Evolutionary conservation across 345 rosid species (phyloP), one percentile per base, ranked within the genome.

Genomic region (Eucalyptus sideroxylon): DNA sequence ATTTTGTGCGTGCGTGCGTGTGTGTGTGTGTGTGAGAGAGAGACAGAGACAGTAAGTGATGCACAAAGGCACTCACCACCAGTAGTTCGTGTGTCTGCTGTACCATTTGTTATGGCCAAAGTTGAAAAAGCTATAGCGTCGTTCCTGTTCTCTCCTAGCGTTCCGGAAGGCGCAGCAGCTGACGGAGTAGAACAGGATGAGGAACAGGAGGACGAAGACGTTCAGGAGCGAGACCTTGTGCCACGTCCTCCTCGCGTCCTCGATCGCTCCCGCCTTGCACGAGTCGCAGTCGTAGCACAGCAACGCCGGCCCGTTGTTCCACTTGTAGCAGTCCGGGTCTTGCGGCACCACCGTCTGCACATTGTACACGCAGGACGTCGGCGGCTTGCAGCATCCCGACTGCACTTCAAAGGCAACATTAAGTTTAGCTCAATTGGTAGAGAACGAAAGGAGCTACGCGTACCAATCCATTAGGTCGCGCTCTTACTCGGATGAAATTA

Each of bases 321-420:
- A 98, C 53, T 91, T 86, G 88, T 96, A 94, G 89, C 99, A 98
- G 86, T 98, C 99, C 11, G 94, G 92, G 87, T 96, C 99, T 88
- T 97, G 99, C 2, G 93, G 83, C 85, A 90, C 93, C 89, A 80
- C 77, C 11, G 93, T 93, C 34, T 90, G 97, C 90, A 80, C 89
- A 92, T 94, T 92, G 94, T 98, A 97, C 49, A 87, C 93, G 89
- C 99, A 98, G 19, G 99, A 90, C 11, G 99, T 96, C 13, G 99
- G 99, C 67, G 99, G 99, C 93, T 97, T 98, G 89, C 99, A 98
- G 50, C 99, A 98, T 83, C 99, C 99, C 0, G 99, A 97, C 99
- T 96, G 88, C 65, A 85, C 44, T 9, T 19, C 59, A 13, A 81
- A 44, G 11, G 47, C 69, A 50, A 24, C 27, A 23, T 17, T 2